Evolutionary conservation across 108 stramenopile species (phyloP).

Genomic region (Discostella pseudostelligera): DNA sequence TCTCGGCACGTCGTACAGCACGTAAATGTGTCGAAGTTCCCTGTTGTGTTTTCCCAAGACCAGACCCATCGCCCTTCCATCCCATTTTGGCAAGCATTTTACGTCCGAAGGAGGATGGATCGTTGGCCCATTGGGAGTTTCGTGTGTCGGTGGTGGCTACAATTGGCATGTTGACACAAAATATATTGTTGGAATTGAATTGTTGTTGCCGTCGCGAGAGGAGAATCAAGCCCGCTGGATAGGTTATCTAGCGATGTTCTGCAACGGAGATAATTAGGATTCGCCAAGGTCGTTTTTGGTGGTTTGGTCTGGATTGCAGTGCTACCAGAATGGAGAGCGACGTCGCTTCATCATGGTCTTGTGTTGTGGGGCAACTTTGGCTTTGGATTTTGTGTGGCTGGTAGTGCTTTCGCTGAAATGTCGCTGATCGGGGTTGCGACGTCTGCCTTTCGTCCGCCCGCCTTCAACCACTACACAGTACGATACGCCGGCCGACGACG

Average conservation of each 20-base stretch:
- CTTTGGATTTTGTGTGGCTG: background rate
- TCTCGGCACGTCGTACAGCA: constrained; percentile 51
- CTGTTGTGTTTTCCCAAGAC: constrained; percentile 79
- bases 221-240: too few relatives aligned
- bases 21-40: constrained; percentile 49
- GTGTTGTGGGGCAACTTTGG: background rate
- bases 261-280: too few relatives aligned
- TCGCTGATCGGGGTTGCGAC: background rate
- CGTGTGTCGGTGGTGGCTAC: constrained; percentile 65
- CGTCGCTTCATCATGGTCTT: too few relatives aligned
- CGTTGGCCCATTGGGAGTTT: constrained; percentile 73
- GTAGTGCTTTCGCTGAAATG: background rate
- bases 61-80: constrained; percentile 82
- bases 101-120: constrained; percentile 58
- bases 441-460: background rate
- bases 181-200: background rate
- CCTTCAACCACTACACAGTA: too few relatives aligned
- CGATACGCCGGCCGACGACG: too few relatives aligned
- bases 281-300: too few relatives aligned
- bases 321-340: too few relatives aligned
- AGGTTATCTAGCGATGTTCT: too few relatives aligned
- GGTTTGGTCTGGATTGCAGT: too few relatives aligned
- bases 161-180: constrained; percentile 80
- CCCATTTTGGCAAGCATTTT: constrained; percentile 89
- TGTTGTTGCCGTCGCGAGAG: background rate